Percentiles rank a stretch among this genome's conserved stretches.
These are phyloP conservation scores for Talaromyces trachyspermus DNA, from an alignment of 495 filamentous ascomycete genomes.

Conservation along the genomic window DNA sequence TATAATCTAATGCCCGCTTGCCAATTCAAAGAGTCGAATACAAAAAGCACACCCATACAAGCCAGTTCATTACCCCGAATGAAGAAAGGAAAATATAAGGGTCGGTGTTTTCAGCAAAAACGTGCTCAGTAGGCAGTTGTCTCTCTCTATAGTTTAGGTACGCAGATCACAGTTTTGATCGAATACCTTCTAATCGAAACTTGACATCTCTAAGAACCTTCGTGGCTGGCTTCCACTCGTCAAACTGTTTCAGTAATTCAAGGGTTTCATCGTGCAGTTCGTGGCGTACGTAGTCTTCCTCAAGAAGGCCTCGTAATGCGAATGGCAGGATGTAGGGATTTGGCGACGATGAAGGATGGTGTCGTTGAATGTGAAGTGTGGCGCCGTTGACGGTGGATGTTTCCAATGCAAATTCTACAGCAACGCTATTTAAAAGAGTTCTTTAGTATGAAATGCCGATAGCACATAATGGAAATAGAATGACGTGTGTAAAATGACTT, in stretches of 20 bases:
- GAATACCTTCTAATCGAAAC: slow-evolving; percentile 86
- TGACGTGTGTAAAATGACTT: no score
- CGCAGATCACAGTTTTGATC: slow-evolving; percentile 74
- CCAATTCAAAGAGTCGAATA: no score
- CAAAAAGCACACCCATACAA: no score
- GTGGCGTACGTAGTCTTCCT: slow-evolving; percentile 83
- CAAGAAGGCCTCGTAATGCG: slow-evolving; percentile 85
- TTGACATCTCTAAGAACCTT: slow-evolving; percentile 95
- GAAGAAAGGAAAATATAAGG: no score
- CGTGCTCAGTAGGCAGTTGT: no score
- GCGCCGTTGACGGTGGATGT: slow-evolving; percentile 57
- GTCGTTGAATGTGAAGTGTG: slow-evolving; percentile 43
- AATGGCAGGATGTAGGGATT: slow-evolving; percentile 91
- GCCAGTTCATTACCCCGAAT: no score
- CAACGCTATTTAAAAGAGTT: slow-evolving; percentile 52
- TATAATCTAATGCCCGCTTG: no score
- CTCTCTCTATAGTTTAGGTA: no score
- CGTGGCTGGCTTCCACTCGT: slow-evolving; percentile 83
- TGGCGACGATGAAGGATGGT: slow-evolving; percentile 43
- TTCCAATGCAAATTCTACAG: slow-evolving; percentile 78
- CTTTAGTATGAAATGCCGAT: no score
- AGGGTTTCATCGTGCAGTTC: slow-evolving; percentile 69
- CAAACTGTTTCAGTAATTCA: slow-evolving; percentile 78
- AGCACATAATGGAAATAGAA: no score
- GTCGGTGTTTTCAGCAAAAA: no score